Conservation (phyloP, 1,284 basidiomycete species). For the Gymnopus androsaceus region DNA sequence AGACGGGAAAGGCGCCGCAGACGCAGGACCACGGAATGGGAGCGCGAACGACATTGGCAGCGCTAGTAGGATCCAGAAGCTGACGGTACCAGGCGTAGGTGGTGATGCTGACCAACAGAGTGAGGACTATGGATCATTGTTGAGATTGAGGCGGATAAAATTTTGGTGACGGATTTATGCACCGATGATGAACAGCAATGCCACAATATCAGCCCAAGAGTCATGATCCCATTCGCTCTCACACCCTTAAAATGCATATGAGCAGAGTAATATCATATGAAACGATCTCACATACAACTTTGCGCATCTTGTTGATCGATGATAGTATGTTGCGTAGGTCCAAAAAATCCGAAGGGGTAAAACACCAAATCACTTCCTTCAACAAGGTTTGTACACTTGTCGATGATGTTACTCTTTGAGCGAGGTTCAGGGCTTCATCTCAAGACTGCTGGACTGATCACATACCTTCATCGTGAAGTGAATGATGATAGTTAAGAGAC, state of each 20-base stretch:
- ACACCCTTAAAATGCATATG: slow-evolving; percentile 48
- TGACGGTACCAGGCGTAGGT: slow-evolving; percentile 74
- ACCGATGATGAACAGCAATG: slow-evolving; percentile 56
- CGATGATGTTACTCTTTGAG: slow-evolving; percentile 52
- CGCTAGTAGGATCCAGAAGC: slow-evolving; percentile 58
- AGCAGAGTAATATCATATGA: neutral
- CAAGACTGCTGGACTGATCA: slow-evolving; percentile 15
- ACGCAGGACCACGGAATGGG: slow-evolving; percentile 7
- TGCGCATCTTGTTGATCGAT: slow-evolving; percentile 41
- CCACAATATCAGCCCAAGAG: slow-evolving; percentile 63
- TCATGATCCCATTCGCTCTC: slow-evolving; percentile 53
- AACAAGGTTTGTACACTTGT: slow-evolving; percentile 42
- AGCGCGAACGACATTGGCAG: slow-evolving; percentile 24
- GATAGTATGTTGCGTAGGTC: slow-evolving; percentile 38
- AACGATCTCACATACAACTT: slow-evolving; percentile 41
- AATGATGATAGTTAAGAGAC: slow-evolving; percentile 56
- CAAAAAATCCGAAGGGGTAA: slow-evolving; percentile 44
- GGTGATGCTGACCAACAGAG: slow-evolving; percentile 59
- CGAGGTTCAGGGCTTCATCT: neutral
- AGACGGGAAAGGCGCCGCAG: slow-evolving; percentile 7
- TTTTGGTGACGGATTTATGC: slow-evolving; percentile 21
- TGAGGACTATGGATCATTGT: slow-evolving; percentile 40
- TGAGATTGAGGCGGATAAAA: neutral
- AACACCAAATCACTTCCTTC: slow-evolving; percentile 35
- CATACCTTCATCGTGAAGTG: slow-evolving; percentile 71